Base-by-base conservation (phyloP, 2,329 filamentous ascomycete species). In the Claviceps sp. region DNA sequence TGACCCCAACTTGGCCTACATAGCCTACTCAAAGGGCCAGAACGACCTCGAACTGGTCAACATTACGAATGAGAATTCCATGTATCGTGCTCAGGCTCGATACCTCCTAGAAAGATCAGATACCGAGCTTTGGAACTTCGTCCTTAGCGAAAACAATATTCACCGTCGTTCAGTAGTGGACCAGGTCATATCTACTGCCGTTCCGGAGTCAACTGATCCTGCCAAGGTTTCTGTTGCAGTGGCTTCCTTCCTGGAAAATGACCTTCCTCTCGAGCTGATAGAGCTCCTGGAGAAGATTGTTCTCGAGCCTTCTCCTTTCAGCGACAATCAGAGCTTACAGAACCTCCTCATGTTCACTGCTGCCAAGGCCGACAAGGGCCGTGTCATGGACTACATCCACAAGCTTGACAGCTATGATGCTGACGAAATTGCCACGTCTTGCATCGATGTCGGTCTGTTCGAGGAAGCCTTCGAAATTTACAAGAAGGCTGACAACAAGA, bases 271-370 rank as follows among this genome's bases (percentile, higher is more conserved):
- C 4, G 93, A 98, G 73, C 79, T 98, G 50, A 97, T 98, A 62
- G 94, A 98, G 69, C 81, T 98, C 40, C 79, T 98, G 17, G 94
- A 98, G 76, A 98, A 97, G 82, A 98, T 98, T 59, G 91, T 98
- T 37, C 75, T 98, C n/a, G 93, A 98, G 75, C 94, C 93, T n/a
- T 95, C 91, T 4, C 88, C 88, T 5, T 98, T 98, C 76, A 96
- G 89, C 62, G 94, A 98, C 71, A 98, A 98, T 70, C 81, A 89
- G 63, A 96, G 88, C 67, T 76, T 98, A 53, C 94, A 98, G 71
- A 98, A 98, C 69, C 73, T 98, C 55, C 81, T 98, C 56, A 88
- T 98, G 76, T 84, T 97, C 63, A 98, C 93, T 26, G 93, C 94
- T 45, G 89, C 89, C 60, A 96, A 96, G 74, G 90, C 93, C 13